phyloP scores from a whole-genome alignment of 2,329 filamentous ascomycete species.

The Apiospora koreana region DNA sequence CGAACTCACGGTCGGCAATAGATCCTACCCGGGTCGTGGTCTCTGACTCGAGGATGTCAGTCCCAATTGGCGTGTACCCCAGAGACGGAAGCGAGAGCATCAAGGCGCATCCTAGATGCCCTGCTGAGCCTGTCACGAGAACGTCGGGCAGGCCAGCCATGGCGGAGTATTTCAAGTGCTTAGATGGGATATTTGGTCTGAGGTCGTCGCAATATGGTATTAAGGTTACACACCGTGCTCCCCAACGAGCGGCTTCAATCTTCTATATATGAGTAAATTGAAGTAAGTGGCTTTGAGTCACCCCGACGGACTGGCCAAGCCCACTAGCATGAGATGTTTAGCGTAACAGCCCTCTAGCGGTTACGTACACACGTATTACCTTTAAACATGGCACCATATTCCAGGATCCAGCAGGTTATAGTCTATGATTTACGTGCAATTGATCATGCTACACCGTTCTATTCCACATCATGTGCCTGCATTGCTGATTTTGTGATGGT shows the following conservation, averaged over 20 bases:
- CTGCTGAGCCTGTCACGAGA: conserved; percentile 48
- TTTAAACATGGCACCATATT: background rate
- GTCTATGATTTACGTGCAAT: background rate
- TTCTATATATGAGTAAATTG: background rate
- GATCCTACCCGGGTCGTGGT: conserved; percentile 40
- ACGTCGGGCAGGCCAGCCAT: conserved; percentile 28
- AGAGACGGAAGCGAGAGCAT: conserved; percentile 42
- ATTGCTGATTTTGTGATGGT: background rate
- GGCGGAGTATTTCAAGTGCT: background rate
- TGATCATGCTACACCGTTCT: background rate
- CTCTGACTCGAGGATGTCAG: conserved; percentile 42
- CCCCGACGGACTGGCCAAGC: background rate
- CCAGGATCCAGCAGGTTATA: background rate
- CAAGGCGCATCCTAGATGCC: conserved; percentile 47
- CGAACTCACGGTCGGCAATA: conserved; percentile 36
- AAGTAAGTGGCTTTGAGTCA: background rate
- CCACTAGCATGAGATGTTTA: background rate
- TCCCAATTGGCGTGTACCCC: conserved; percentile 43
- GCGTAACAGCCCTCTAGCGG: background rate
- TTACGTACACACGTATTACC: background rate
- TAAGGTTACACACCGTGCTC: background rate
- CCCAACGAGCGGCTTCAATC: background rate
- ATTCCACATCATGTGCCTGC: background rate
- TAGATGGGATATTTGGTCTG: background rate
- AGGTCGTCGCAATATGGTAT: background rate